Conservation (phyloP, 805 yeast genomes). For the Wickerhamiella musiphila region DNA sequence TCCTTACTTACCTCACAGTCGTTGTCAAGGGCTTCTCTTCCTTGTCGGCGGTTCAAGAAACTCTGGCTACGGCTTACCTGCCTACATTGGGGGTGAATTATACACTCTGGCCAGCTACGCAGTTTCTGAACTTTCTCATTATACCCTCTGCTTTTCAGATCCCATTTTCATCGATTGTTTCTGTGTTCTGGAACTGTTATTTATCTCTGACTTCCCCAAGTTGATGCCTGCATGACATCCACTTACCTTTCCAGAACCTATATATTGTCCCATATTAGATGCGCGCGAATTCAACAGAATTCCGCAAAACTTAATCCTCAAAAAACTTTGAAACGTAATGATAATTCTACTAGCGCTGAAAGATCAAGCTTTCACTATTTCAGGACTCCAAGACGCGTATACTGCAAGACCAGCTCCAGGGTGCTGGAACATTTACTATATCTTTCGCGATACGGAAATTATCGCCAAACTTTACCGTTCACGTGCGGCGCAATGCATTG, state of each 20-base stretch:
- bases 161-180: conserved; percentile 74
- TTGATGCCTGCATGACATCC: no score
- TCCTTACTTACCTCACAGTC: conserved; percentile 70
- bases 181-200: conserved; percentile 90
- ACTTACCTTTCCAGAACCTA: no score
- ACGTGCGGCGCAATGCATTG: no score
- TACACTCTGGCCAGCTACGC: conserved; percentile 84
- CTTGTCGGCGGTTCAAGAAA: conserved; percentile 43
- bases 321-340: not conserved
- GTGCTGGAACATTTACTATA: no score
- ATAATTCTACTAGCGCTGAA: not conserved
- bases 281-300: not conserved
- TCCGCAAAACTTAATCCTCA: not conserved
- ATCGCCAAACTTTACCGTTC: no score
- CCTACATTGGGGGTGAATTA: conserved; percentile 59
- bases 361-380: no score
- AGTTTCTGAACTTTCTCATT: conserved; percentile 54
- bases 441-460: no score
- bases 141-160: conserved; percentile 75
- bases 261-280: no score
- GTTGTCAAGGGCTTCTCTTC: conserved; percentile 60
- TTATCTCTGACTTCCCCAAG: conserved; percentile 59
- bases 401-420: no score
- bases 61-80: conserved; percentile 41
- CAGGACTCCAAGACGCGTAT: no score